Evolutionary conservation across 345 rosid genomes (phyloP).

Genomic region (Pistacia integerrima): DNA sequence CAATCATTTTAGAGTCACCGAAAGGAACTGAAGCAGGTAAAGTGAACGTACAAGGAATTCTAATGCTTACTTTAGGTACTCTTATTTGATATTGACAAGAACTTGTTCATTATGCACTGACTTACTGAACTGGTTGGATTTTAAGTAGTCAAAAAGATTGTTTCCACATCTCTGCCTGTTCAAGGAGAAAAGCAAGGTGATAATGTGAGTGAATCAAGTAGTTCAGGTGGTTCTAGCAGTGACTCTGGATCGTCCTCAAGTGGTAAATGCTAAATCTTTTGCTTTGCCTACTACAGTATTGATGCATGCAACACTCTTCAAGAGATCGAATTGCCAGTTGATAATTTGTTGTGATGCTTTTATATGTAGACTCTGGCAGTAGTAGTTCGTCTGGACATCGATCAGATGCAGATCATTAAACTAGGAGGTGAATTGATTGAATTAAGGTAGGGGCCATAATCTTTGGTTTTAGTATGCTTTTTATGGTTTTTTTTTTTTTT

Average conservation of each 20-base stretch:
- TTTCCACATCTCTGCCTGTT: slow-evolving; percentile 25
- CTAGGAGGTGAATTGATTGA: slow-evolving; percentile 20
- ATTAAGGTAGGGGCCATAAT: slow-evolving; percentile 27
- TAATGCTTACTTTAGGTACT: neutral
- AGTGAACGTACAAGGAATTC: slow-evolving; percentile 7
- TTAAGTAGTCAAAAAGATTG: slow-evolving; percentile 29
- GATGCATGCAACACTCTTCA: slow-evolving; percentile 1
- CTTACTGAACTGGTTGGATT: slow-evolving; percentile 13
- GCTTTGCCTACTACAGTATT: neutral
- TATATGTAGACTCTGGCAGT: slow-evolving; percentile 44
- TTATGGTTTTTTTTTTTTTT: neutral
- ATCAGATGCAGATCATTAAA: slow-evolving; percentile 30
- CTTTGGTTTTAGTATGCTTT: slow-evolving; percentile 1
- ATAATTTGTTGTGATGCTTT: slow-evolving; percentile 4
- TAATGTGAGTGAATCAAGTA: slow-evolving; percentile 36
- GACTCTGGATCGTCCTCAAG: slow-evolving; percentile 53
- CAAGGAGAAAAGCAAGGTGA: slow-evolving; percentile 36
- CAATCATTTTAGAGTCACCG: slow-evolving; percentile 23
- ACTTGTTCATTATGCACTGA: slow-evolving; percentile 1
- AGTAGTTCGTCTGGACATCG: slow-evolving; percentile 40
- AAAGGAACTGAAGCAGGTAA: slow-evolving; percentile 42
- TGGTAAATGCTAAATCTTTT: slow-evolving; percentile 34
- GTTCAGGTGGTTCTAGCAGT: slow-evolving; percentile 52
- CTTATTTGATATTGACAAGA: neutral
- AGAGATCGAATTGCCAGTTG: neutral